Base-by-base conservation (phyloP, 192 early-diverging fungal species). In the Thamnidium elegans region DNA sequence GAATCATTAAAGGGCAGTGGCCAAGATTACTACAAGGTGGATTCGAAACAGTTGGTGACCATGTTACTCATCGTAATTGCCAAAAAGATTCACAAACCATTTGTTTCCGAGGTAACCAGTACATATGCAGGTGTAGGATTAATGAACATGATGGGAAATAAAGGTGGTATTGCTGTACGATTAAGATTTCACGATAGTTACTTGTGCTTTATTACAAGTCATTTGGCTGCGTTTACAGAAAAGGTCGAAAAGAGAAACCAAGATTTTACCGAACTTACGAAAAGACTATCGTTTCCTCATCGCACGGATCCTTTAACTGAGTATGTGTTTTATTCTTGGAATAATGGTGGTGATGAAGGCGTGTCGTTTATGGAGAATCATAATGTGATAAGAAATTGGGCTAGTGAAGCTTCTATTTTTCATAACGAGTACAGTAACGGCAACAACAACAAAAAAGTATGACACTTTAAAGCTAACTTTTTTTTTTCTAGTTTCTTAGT, bases 81-180 rank as follows among this genome's bases (percentile, higher is more conserved):
- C 9, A 84, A 81, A 20, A 72, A 76, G 17, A 72, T 77, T 1
- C 74, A 90, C 42, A 31, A 47, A 0, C 61, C 71, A 7, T 56
- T 78, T 23, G 77, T 97, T 32, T 74, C 65, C 42, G 90, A 90
- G 36, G 76, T 96, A 1, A 69, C 83, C 42, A 74, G 86, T 0
- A 81, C 86, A 23, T 87, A 81, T 55, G 84, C 89, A 26, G 94
- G 91, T 3, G 90, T 91, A 11, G 97, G 97, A 1, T 77, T 94
- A 43, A 88, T 92, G 87, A 89, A 89, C 10, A 69, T 93, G 46
- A 82, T 92, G 53, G 83, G 95, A 42, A 99, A 99, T 76, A 99
- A 99, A 79, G 97, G 97, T 19, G 93, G 89, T 0, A 89, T 94
- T 7, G 88, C 89, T 2, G 84, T 96, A 42, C 81, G 95, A 19